Percentiles rank a stretch among this genome's conserved stretches.
phyloP scores from a whole-genome alignment of 164 flowering plant species.

The Houttuynia cordata region DNA sequence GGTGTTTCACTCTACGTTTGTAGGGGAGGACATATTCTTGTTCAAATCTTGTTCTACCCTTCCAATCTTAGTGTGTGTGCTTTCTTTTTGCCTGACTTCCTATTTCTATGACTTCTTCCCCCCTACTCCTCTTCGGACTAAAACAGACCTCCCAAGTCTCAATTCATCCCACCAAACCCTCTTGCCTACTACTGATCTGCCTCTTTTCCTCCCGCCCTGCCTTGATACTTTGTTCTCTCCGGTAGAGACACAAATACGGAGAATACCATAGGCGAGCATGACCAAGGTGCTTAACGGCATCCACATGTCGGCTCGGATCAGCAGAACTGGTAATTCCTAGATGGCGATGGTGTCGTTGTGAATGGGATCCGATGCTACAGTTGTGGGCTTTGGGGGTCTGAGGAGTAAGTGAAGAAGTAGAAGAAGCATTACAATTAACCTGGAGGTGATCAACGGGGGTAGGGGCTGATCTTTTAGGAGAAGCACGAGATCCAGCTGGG shows the following conservation, averaged over 20 bases:
- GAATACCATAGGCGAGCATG: constrained; percentile 18
- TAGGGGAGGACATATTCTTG: too few relatives aligned
- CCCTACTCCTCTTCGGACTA: too few relatives aligned
- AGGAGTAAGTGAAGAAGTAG: not conserved
- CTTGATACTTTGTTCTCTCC: too few relatives aligned
- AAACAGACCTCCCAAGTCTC: not conserved
- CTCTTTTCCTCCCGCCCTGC: too few relatives aligned
- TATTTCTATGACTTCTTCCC: too few relatives aligned
- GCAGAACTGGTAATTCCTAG: constrained; percentile 15
- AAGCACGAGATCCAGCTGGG: constrained; percentile 24
- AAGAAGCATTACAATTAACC: too few relatives aligned
- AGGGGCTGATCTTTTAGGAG: constrained; percentile 24
- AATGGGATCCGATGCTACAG: constrained; percentile 21
- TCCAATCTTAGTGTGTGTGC: too few relatives aligned
- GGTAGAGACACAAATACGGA: not conserved
- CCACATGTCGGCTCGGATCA: not conserved
- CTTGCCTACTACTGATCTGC: too few relatives aligned
- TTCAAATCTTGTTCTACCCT: too few relatives aligned
- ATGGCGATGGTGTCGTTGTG: constrained; percentile 11
- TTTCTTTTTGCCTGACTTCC: too few relatives aligned
- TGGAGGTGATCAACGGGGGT: constrained; percentile 23
- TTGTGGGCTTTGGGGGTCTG: constrained; percentile 13
- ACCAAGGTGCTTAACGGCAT: constrained; percentile 5
- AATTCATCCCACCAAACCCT: not conserved
- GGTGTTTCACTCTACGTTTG: too few relatives aligned